Conservation (phyloP, 2,329 filamentous ascomycete genomes). For the Fusarium sp. region DNA sequence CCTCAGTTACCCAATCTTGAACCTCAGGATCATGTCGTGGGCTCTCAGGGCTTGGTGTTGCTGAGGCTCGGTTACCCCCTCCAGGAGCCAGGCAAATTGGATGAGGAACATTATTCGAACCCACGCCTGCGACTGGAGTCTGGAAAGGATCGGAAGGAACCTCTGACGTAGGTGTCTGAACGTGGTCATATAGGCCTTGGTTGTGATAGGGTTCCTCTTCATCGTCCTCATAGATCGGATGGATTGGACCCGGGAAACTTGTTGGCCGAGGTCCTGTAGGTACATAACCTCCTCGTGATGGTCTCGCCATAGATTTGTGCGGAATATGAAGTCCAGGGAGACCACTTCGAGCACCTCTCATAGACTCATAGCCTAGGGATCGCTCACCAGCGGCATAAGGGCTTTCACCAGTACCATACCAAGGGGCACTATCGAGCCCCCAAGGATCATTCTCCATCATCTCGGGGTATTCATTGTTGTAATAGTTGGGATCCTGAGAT, state of each 20-base stretch:
- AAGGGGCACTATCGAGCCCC: conserved; percentile 47
- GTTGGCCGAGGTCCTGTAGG: conserved; percentile 48
- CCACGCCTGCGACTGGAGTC: conserved; percentile 54
- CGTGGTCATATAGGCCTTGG: conserved; percentile 42
- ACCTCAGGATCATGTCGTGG: conserved; percentile 63
- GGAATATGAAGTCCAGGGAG: conserved; percentile 47
- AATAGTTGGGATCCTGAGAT: conserved; percentile 62
- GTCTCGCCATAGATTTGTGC: conserved; percentile 52
- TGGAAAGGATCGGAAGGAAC: conserved; percentile 63
- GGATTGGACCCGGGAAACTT: conserved; percentile 60
- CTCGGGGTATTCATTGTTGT: conserved; percentile 59
- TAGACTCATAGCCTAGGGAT: conserved; percentile 64
- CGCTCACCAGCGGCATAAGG: conserved; percentile 57
- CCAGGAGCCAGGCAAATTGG: conserved; percentile 47
- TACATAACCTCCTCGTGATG: conserved; percentile 50
- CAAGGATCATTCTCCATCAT: conserved; percentile 57
- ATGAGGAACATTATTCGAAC: conserved; percentile 30
- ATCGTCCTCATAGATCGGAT: conserved; percentile 70
- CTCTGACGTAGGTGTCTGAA: conserved; percentile 53
- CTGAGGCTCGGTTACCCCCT: conserved; percentile 47
- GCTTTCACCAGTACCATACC: conserved; percentile 60
- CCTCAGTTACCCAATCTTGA: conserved; percentile 68
- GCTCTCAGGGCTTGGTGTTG: conserved; percentile 58
- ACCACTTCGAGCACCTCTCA: conserved; percentile 54
- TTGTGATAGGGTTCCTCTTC: conserved; percentile 60